phyloP scores from a whole-genome alignment of 352 stramenopile species.

The Phytophthora fragariae region DNA sequence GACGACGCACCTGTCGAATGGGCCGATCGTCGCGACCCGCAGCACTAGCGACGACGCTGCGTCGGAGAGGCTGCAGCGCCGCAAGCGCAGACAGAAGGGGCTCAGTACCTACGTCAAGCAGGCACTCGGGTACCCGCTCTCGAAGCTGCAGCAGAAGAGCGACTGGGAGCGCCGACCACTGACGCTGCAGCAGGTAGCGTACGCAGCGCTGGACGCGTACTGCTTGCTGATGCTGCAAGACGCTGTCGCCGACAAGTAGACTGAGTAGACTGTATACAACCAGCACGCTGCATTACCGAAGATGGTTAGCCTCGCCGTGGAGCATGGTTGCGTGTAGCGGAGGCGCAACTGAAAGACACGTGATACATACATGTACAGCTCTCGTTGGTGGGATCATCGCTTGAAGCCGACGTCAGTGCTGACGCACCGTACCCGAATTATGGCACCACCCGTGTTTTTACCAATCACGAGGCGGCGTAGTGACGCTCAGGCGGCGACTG shows the following conservation, averaged over 20 bases:
- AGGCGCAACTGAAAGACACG: too few species aligned
- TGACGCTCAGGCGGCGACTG: neutral
- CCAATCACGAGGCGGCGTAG: neutral
- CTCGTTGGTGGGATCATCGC: too few species aligned
- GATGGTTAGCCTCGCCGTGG: too few species aligned
- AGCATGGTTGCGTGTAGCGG: neutral
- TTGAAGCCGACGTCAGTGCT: neutral
- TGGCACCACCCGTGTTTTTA: neutral
- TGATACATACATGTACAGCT: too few species aligned
- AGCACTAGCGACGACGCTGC: conserved; percentile 1
- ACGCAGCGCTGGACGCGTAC: conserved; percentile 79
- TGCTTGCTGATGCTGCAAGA: conserved; percentile 82
- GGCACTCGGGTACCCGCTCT: conserved; percentile 59
- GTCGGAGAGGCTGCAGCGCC: conserved; percentile 34
- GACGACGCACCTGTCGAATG: conserved; percentile 38
- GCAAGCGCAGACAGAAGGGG: conserved; percentile 53
- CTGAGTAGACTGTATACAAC: neutral
- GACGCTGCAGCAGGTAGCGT: conserved; percentile 63
- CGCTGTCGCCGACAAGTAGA: conserved; percentile 25
- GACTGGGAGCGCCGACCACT: conserved; percentile 80
- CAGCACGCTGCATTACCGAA: neutral
- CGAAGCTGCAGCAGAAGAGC: conserved; percentile 77
- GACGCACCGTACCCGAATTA: neutral
- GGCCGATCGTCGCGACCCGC: conserved; percentile 23
- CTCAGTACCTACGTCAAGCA: conserved; percentile 67